A percentile compares a stretch with the other conserved stretches of the same genome.
These are phyloP conservation scores for Fusarium sp. DNA, from an alignment of 2,329 filamentous ascomycete genomes.

Conservation along the genomic window DNA sequence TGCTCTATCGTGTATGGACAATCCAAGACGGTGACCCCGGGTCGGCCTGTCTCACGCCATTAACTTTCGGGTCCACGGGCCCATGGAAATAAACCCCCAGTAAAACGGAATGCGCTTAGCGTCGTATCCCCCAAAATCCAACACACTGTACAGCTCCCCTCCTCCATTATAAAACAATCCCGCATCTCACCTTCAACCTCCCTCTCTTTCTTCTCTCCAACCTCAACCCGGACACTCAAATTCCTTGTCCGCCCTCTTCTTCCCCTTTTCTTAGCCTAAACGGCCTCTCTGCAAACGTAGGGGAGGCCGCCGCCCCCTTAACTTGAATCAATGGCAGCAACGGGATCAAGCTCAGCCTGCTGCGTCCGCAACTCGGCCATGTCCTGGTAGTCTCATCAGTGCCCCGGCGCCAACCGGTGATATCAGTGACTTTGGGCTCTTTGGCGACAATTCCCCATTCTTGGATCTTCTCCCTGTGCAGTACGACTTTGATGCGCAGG, in stretches of 20 bases:
- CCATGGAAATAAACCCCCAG: conserved; percentile 3
- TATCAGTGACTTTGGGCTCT: conserved; percentile 28
- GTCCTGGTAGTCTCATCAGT: conserved; percentile 41
- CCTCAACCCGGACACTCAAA: conserved; percentile 19
- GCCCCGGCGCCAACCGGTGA: conserved; percentile 33
- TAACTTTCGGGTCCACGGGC: conserved; percentile 18
- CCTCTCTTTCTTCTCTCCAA: conserved; percentile 23
- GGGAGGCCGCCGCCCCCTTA: conserved; percentile 48
- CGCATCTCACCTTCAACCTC: conserved; percentile 5
- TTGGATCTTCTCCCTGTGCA: conserved; percentile 42
- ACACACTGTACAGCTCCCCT: conserved; percentile 34
- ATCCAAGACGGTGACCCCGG: conserved; percentile 6
- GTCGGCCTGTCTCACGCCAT: background rate
- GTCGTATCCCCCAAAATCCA: conserved; percentile 10
- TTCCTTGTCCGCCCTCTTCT: conserved; percentile 15
- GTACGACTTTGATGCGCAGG: conserved; percentile 22
- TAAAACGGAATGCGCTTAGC: conserved; percentile 20
- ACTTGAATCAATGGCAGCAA: conserved; percentile 50
- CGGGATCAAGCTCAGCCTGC: conserved; percentile 19
- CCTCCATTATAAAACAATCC: conserved; percentile 37
- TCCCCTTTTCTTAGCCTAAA: conserved; percentile 18
- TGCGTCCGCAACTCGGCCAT: conserved; percentile 34
- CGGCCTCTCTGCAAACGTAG: conserved; percentile 47
- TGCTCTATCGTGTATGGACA: background rate
- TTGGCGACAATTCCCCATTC: conserved; percentile 24